Percentiles rank a stretch among this genome's conserved stretches.
These are phyloP conservation scores for Capsicum rhomboideum DNA, from an alignment of 257 asterid genomes.

Conservation along the genomic window DNA sequence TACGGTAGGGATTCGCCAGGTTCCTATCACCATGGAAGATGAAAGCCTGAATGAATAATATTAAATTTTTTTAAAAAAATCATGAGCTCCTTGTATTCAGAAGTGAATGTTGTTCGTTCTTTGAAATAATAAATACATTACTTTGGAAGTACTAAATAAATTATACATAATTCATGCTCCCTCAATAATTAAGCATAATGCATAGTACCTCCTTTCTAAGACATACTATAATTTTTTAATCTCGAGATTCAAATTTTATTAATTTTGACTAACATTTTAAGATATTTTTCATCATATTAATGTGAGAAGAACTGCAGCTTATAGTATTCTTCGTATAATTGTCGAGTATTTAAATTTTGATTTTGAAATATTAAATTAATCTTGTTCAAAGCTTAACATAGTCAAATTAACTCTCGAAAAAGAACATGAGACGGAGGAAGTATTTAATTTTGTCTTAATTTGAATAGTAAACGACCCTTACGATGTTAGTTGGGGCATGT, in stretches of 20 bases:
- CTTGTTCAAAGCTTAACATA: not conserved
- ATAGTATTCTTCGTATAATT: no score
- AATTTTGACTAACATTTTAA: not conserved
- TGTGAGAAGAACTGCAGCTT: no score
- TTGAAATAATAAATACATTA: not conserved
- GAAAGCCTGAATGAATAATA: no score
- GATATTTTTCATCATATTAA: no score
- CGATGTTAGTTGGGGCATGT: not conserved
- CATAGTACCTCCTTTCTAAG: not conserved
- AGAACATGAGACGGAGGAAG: rapidly evolving
- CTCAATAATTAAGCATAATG: not conserved
- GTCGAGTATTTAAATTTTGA: no score
- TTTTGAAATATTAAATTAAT: not conserved
- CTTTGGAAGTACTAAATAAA: not conserved
- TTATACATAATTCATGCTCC: not conserved
- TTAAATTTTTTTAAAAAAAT: no score
- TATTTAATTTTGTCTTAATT: not conserved
- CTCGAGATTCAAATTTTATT: not conserved
- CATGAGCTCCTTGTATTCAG: not conserved
- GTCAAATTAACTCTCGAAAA: not conserved
- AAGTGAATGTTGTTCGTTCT: not conserved
- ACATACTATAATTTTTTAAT: not conserved
- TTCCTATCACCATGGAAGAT: no score
- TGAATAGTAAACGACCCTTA: not conserved
- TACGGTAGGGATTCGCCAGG: no score